Evolutionary conservation across 2,329 filamentous ascomycete genomes (phyloP).

Genomic region (Podosphaera leucotricha): DNA sequence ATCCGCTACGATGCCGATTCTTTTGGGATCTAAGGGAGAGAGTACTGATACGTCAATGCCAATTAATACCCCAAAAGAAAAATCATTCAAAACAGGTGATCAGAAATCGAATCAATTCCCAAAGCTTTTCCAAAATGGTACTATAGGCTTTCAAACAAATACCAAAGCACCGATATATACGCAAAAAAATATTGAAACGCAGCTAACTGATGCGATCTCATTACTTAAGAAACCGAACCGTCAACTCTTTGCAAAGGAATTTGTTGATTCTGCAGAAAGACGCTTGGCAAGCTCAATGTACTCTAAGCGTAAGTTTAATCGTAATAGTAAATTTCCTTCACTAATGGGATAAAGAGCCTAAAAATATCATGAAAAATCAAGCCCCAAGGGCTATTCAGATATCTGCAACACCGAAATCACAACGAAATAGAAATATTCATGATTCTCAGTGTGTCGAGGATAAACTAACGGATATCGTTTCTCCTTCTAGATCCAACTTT

Average conservation of each 20-base stretch:
- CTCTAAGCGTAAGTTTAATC: constrained; percentile 24
- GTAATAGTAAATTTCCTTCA: background rate
- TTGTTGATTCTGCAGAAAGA: constrained; percentile 43
- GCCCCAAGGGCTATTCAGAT: constrained; percentile 16
- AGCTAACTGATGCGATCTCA: constrained; percentile 50
- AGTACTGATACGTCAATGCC: constrained; percentile 33
- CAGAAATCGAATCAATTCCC: constrained; percentile 22
- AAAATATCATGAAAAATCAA: constrained; percentile 22
- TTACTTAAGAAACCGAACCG: constrained; percentile 56
- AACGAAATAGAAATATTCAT: constrained; percentile 7
- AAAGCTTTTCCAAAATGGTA: constrained; percentile 29
- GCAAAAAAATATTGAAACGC: constrained; percentile 42
- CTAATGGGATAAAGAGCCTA: constrained; percentile 24
- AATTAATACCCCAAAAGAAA: constrained; percentile 24
- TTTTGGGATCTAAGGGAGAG: constrained; percentile 44
- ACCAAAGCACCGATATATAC: constrained; percentile 28
- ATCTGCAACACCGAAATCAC: constrained; percentile 14
- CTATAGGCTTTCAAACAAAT: constrained; percentile 23
- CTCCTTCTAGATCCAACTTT: constrained; percentile 6
- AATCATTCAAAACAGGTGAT: constrained; percentile 17
- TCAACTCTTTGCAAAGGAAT: constrained; percentile 38
- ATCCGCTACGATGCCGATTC: constrained; percentile 38
- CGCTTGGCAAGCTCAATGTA: constrained; percentile 25
- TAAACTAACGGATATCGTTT: constrained; percentile 7
- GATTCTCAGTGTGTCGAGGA: background rate